phyloP scores from a whole-genome alignment of 139 green algal genomes.

The Zygnema cylindricum region DNA sequence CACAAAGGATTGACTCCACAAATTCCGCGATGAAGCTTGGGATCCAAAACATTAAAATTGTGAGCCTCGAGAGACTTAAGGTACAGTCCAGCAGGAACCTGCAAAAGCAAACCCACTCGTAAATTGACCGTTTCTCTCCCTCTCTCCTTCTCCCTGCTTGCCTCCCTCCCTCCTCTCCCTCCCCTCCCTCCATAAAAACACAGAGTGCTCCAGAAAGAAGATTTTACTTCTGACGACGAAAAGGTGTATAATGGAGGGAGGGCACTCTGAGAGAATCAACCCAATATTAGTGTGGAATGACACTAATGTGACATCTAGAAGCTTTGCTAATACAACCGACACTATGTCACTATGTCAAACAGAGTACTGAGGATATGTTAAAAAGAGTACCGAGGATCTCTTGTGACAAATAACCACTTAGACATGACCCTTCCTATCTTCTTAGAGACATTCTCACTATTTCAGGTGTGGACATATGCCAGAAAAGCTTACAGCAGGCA shows the following conservation, averaged over 20 bases:
- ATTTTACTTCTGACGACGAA: background rate
- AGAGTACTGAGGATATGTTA: background rate
- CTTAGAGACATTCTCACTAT: background rate
- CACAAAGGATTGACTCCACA: constrained; percentile 11
- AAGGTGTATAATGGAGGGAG: background rate
- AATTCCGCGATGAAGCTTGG: constrained; percentile 6
- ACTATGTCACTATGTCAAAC: too few relatives aligned
- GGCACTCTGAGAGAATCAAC: background rate
- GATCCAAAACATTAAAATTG: constrained; percentile 51
- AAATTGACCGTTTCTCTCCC: background rate
- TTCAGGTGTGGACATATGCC: background rate
- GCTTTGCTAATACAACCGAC: too few relatives aligned
- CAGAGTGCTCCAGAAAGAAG: background rate
- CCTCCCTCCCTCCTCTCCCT: too few relatives aligned
- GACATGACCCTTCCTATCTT: background rate
- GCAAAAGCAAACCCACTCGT: background rate
- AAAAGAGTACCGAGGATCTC: background rate
- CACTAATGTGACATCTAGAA: too few relatives aligned
- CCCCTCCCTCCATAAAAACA: background rate
- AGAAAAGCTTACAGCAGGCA: constrained; percentile 40
- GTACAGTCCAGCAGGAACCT: constrained; percentile 28
- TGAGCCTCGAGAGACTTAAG: constrained; percentile 31
- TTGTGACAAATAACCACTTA: background rate
- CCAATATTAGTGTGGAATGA: too few relatives aligned
- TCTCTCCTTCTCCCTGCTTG: background rate